These are phyloP conservation scores for Gynochthodes officinalis DNA, from an alignment of 257 asterid genomes.

Conservation along the genomic window DNA sequence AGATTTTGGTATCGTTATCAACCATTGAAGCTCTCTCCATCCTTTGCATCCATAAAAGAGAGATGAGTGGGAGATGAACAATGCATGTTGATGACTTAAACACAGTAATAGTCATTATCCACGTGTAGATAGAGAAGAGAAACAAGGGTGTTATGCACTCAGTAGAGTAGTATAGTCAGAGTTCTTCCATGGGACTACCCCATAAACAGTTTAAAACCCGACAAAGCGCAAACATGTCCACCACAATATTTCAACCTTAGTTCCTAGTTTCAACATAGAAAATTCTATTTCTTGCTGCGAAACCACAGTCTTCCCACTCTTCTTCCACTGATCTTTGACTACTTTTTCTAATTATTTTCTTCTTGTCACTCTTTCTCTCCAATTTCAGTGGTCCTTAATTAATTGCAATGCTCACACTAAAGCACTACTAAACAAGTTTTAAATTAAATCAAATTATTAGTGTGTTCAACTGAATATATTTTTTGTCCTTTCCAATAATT, in stretches of 20 bases:
- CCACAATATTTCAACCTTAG: constrained; percentile 13
- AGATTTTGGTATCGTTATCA: constrained; percentile 1
- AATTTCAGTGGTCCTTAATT: no score
- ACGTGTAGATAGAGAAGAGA: constrained; percentile 16
- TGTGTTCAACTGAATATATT: no score
- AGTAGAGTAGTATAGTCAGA: constrained; percentile 3
- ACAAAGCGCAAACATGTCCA: constrained; percentile 26
- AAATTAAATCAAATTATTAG: no score
- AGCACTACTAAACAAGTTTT: no score
- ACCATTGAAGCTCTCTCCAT: constrained; percentile 2
- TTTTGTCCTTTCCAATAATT: no score
- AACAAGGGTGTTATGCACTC: neutral
- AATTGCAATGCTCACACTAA: no score
- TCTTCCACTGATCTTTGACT: constrained; percentile 17
- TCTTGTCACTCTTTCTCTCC: neutral
- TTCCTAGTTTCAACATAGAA: constrained; percentile 14
- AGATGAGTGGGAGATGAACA: neutral
- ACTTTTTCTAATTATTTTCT: neutral
- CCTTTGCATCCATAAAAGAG: constrained; percentile 1
- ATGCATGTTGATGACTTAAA: constrained; percentile 7
- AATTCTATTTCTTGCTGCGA: constrained; percentile 15
- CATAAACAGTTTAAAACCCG: constrained; percentile 17
- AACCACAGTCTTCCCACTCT: constrained; percentile 16
- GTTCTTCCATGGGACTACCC: constrained; percentile 7
- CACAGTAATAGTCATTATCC: constrained; percentile 24